Evolutionary conservation across 805 yeast species (phyloP), one percentile per base, ranked within the genome.

Genomic region (Debaryomyces hansenii): DNA sequence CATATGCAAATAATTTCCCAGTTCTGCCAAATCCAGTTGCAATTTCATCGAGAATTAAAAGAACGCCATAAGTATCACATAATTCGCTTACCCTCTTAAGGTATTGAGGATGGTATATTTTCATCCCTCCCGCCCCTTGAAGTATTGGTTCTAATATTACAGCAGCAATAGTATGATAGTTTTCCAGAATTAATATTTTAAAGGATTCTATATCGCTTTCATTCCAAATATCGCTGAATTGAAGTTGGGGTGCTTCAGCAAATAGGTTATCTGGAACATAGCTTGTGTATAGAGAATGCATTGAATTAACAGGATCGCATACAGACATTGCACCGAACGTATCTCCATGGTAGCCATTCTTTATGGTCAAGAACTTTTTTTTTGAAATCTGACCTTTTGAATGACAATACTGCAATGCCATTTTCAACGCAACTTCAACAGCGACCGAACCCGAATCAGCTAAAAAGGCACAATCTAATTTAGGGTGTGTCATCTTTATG

Each of bases 21-120:
- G 48, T 42, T 55, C 84, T 70, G 18, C 83, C 83, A 33, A 77
- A 70, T 29, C 84, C 84, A 56, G 80, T 78, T 82, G 79, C 78
- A 37, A 78, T 79, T 61, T 80, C 84, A 53, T 79, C 84, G 41
- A 77, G 61, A 63, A 76, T 67, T 53, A 79, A 63, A 35, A 78
- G 58, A 34, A 75, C 69, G 37, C 77, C 82, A 59, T 78, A 78
- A 56, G 78, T 78, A 60, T 75, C 72, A 56, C 82, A 77, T 42
- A 79, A 58, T 36, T 65, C 72, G 44, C 75, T 62, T 36, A 71
- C 61, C 11, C 78, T 80, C 46, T 70, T 74, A 48, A 37, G 16
- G 20, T 20, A 69, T 4, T 62, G 64, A 10, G 66, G 64, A 37
- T 60, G 59, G 20, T 69, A 69, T n/a, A 66, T 56, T 34, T 58